Conservation (phyloP, 2,329 filamentous ascomycete species). For the Aureobasidium sp. region DNA sequence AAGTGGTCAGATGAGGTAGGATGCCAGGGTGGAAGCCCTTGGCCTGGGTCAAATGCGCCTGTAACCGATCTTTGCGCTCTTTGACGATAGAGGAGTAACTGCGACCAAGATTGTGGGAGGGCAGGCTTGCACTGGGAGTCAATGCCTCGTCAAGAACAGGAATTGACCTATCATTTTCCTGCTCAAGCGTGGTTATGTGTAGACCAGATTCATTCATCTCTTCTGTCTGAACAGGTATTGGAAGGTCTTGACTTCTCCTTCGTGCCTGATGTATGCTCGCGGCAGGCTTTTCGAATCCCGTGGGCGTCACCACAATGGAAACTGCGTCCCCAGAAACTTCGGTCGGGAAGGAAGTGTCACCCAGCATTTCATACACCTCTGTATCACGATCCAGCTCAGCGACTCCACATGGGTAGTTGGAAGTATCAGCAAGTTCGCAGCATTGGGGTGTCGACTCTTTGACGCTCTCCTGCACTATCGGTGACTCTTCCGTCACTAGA, state of each 20-base stretch:
- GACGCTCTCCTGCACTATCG: slow-evolving; percentile 15
- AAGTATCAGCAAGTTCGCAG: slow-evolving; percentile 21
- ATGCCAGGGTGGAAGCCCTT: slow-evolving; percentile 44
- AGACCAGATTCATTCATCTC: neutral
- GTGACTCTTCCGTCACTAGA: slow-evolving; percentile 41
- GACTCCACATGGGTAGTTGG: slow-evolving; percentile 14
- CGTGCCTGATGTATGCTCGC: neutral
- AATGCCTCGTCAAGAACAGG: neutral
- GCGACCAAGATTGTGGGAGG: slow-evolving; percentile 14
- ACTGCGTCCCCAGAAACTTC: slow-evolving; percentile 15
- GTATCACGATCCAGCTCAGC: neutral
- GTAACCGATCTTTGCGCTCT: slow-evolving; percentile 22
- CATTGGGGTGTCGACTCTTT: slow-evolving; percentile 18
- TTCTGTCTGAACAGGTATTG: slow-evolving; percentile 26
- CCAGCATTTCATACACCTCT: slow-evolving; percentile 29
- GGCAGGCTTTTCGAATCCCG: slow-evolving; percentile 24
- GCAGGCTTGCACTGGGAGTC: neutral
- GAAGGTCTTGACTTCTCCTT: slow-evolving; percentile 12
- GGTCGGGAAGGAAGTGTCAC: slow-evolving; percentile 17
- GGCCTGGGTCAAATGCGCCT: slow-evolving; percentile 17
- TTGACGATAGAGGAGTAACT: slow-evolving; percentile 23
- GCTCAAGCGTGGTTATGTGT: neutral
- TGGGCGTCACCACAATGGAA: slow-evolving; percentile 24
- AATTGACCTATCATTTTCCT: neutral
- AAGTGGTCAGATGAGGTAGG: slow-evolving; percentile 44